These are phyloP conservation scores for Primulina eburnea DNA, from an alignment of 257 asterid species.

Conservation along the genomic window DNA sequence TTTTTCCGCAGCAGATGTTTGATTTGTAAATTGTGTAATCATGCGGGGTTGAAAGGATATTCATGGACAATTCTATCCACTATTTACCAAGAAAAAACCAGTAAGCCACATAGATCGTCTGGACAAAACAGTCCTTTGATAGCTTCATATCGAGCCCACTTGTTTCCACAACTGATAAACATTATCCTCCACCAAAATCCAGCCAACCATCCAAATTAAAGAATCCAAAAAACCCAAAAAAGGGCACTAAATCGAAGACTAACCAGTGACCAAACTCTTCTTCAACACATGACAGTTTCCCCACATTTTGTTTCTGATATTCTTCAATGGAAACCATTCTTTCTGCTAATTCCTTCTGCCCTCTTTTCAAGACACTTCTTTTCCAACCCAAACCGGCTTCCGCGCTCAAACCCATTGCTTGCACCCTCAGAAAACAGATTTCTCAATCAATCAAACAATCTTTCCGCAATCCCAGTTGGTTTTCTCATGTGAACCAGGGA, in stretches of 20 bases:
- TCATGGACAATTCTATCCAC: not conserved
- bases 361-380: constrained; percentile 46
- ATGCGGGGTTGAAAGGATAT: not conserved
- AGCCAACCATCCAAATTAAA: constrained; percentile 42
- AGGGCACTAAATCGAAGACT: not conserved
- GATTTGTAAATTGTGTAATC: not conserved
- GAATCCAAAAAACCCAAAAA: constrained; percentile 34
- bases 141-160: constrained; percentile 17
- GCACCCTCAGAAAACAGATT: constrained; percentile 43
- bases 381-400: constrained; percentile 41
- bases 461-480: constrained; percentile 51
- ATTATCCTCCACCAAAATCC: constrained; percentile 47
- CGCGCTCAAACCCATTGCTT: constrained; percentile 52
- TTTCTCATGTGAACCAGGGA: constrained; percentile 71
- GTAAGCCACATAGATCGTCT: not conserved
- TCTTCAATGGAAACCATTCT: constrained; percentile 78
- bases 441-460: constrained; percentile 31
- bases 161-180: constrained; percentile 22
- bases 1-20: not conserved
- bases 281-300: constrained; percentile 27
- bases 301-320: constrained; percentile 24
- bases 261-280: constrained; percentile 31
- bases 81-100: not conserved
- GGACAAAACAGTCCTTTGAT: constrained; percentile 23
- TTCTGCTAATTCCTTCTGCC: constrained; percentile 64